These are phyloP conservation scores for Cocos nucifera DNA, from an alignment of 176 grass and related monocot species.

Conservation along the genomic window DNA sequence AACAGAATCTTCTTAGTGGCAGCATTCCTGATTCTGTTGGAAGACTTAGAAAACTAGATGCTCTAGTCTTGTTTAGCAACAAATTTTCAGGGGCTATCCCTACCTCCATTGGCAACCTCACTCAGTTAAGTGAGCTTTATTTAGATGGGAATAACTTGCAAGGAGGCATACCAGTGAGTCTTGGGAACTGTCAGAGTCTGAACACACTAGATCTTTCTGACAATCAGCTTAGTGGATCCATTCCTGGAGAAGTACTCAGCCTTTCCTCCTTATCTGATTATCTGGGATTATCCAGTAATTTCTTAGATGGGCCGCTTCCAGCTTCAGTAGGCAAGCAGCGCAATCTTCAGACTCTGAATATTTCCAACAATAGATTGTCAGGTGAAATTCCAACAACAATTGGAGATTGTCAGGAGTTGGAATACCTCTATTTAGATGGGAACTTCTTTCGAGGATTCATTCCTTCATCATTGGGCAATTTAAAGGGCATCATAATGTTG, in stretches of 20 bases:
- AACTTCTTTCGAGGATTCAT: slow-evolving; percentile 29
- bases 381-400: too few species aligned
- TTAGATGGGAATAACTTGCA: too few species aligned
- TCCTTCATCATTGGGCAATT: not conserved
- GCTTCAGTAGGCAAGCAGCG: slow-evolving; percentile 15
- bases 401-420: not conserved
- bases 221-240: slow-evolving; percentile 18
- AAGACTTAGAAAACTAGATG: too few species aligned
- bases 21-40: too few species aligned
- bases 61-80: too few species aligned
- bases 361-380: slow-evolving; percentile 1
- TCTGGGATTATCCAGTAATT: too few species aligned
- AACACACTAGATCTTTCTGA: slow-evolving; percentile 17
- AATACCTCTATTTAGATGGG: too few species aligned
- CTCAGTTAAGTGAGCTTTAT: too few species aligned
- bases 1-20: not conserved
- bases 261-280: not conserved
- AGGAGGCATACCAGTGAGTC: too few species aligned
- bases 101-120: too few species aligned
- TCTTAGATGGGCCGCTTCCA: not conserved
- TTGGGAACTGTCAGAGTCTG: not conserved
- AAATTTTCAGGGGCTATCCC: too few species aligned
- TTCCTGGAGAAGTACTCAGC: slow-evolving; percentile 20
- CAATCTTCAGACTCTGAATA: slow-evolving; percentile 14
- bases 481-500: too few species aligned